These are phyloP conservation scores for Eucalyptus grandis DNA, from an alignment of 345 rosid species.

Conservation along the genomic window DNA sequence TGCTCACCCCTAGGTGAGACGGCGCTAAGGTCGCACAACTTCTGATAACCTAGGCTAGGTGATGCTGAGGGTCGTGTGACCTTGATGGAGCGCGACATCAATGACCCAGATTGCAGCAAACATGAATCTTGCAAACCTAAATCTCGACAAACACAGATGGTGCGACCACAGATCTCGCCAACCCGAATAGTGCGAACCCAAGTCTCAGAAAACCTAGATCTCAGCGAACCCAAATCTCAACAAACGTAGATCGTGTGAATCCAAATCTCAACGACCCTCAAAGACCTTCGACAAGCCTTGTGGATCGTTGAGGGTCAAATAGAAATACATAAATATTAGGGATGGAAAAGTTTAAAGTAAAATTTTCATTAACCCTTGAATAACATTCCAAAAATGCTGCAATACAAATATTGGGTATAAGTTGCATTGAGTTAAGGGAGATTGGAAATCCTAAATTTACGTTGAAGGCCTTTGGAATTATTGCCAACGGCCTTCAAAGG, in stretches of 20 bases:
- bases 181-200: no score
- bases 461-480: neutral
- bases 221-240: neutral
- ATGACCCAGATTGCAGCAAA: neutral
- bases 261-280: neutral
- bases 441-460: no score
- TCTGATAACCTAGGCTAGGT: neutral
- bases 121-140: neutral
- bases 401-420: neutral
- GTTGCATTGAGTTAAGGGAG: neutral
- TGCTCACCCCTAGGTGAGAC: neutral
- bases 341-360: neutral
- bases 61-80: neutral
- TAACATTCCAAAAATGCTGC: neutral
- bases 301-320: no score
- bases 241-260: neutral
- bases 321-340: neutral
- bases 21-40: accelerated
- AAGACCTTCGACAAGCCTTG: neutral
- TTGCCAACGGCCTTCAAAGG: neutral
- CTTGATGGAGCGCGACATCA: neutral
- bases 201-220: no score
- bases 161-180: neutral
- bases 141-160: neutral
- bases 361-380: neutral